These are phyloP conservation scores for Bothriochloa decipiens DNA, from an alignment of 176 grass and related monocot species.

Conservation along the genomic window DNA sequence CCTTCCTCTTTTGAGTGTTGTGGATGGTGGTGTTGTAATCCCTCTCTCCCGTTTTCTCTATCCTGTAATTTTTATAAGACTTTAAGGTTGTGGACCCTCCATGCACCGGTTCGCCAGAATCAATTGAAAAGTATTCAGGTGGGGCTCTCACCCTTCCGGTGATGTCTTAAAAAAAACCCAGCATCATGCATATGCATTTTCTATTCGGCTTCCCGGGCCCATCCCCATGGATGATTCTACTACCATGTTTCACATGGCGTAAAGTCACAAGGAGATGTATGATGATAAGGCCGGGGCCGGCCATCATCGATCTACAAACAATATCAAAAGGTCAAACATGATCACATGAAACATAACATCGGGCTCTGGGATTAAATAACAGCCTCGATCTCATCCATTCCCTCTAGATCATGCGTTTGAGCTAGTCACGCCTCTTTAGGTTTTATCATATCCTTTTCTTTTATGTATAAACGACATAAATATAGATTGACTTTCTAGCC, in stretches of 20 bases:
- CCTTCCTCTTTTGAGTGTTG: no score
- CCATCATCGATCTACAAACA: not conserved
- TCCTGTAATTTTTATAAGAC: no score
- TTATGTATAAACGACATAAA: no score
- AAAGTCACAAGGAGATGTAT: not conserved
- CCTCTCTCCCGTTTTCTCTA: no score
- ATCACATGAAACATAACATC: not conserved
- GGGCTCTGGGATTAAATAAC: not conserved
- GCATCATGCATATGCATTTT: not conserved
- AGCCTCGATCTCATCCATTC: constrained; percentile 20
- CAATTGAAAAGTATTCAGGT: no score
- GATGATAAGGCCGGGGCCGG: not conserved
- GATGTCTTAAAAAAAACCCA: no score
- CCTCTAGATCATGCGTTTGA: not conserved
- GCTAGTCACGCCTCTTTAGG: not conserved
- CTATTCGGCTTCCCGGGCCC: not conserved
- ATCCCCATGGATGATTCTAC: constrained; percentile 16
- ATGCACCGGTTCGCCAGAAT: no score
- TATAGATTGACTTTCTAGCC: constrained; percentile 4
- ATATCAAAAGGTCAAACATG: constrained; percentile 24
- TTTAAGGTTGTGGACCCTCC: no score
- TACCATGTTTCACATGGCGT: constrained; percentile 42
- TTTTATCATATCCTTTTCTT: not conserved
- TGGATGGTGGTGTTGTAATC: no score
- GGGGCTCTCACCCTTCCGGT: no score